These are phyloP conservation scores for Isabelozyma gotoi DNA, from an alignment of 805 yeast species.

Conservation along the genomic window DNA sequence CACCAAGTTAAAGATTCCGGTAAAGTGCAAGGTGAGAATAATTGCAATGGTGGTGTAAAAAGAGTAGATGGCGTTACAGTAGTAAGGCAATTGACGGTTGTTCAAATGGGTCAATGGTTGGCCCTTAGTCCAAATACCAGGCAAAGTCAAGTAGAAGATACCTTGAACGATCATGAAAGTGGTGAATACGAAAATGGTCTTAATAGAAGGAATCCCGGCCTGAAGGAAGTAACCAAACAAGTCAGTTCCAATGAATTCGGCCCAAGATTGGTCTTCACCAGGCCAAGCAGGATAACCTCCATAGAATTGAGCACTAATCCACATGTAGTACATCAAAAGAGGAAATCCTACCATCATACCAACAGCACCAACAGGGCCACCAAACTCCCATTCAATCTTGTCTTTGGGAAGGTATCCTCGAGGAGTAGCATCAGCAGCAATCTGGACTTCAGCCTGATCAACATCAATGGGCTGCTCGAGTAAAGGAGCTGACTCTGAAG, in stretches of 20 bases:
- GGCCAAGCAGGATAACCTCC: slow-evolving; percentile 75
- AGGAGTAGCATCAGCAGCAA: slow-evolving; percentile 4
- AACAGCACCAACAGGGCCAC: slow-evolving; percentile 85
- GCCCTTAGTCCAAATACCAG: slow-evolving; percentile 94
- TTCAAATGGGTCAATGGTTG: slow-evolving; percentile 84
- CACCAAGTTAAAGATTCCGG: slow-evolving; percentile 72
- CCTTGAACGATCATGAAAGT: slow-evolving; percentile 69
- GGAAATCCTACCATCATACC: slow-evolving; percentile 96
- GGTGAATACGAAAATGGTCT: slow-evolving; percentile 71
- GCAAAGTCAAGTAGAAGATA: slow-evolving; percentile 74
- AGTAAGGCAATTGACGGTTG: slow-evolving; percentile 82
- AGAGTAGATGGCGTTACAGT: slow-evolving; percentile 87
- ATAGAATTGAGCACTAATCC: slow-evolving; percentile 85
- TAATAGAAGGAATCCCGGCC: slow-evolving; percentile 57
- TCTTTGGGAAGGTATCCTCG: slow-evolving; percentile 38
- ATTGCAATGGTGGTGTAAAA: slow-evolving; percentile 68
- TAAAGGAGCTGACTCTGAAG: neutral
- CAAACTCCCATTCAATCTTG: slow-evolving; percentile 82
- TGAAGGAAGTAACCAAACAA: slow-evolving; percentile 46
- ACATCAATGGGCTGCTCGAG: neutral
- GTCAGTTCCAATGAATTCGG: slow-evolving; percentile 42
- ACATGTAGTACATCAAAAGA: slow-evolving; percentile 91
- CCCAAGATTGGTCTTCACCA: slow-evolving; percentile 51
- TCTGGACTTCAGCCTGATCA: neutral
- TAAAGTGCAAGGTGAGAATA: slow-evolving; percentile 62